phyloP scores from a whole-genome alignment of 2,329 filamentous ascomycete species.

The Trematosphaeria pertusa region DNA sequence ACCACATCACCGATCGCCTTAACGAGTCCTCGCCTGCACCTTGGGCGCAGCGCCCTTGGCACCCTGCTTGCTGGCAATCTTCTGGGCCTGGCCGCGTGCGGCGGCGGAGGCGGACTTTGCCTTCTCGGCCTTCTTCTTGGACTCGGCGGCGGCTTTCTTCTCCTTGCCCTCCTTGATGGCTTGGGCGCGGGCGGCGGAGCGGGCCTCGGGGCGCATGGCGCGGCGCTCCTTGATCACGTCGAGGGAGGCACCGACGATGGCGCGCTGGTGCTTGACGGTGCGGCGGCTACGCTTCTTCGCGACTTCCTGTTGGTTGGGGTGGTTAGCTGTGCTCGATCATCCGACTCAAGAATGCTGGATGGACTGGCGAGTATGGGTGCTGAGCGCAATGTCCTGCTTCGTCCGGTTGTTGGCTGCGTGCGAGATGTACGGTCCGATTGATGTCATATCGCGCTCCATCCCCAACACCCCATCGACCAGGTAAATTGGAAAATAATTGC shows the following conservation, averaged over 20 bases:
- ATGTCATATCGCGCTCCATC: slow-evolving; percentile 29
- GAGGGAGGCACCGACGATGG: slow-evolving; percentile 98
- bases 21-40: slow-evolving; percentile 86
- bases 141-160: slow-evolving; percentile 89
- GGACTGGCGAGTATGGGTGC: neutral
- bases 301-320: slow-evolving; percentile 76
- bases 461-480: slow-evolving; percentile 10
- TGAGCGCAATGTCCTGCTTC: no score
- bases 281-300: slow-evolving; percentile 99
- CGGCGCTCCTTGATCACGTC: slow-evolving; percentile 99
- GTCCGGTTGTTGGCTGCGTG: no score
- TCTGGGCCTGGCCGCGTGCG: slow-evolving; percentile 77
- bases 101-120: slow-evolving; percentile 82
- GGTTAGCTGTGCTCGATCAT: slow-evolving; percentile 26
- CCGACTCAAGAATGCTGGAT: neutral
- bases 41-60: slow-evolving; percentile 89
- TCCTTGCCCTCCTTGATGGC: slow-evolving; percentile 99
- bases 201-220: slow-evolving; percentile 91
- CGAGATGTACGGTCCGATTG: slow-evolving; percentile 4
- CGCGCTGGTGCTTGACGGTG: slow-evolving; percentile 98
- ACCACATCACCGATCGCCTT: slow-evolving; percentile 52
- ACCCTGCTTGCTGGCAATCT: slow-evolving; percentile 95
- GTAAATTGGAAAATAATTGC: no score
- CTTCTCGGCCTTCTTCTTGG: slow-evolving; percentile 99
- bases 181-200: slow-evolving; percentile 83